These are phyloP conservation scores for Xylaria polymorpha DNA, from an alignment of 2,329 filamentous ascomycete genomes.

Conservation along the genomic window DNA sequence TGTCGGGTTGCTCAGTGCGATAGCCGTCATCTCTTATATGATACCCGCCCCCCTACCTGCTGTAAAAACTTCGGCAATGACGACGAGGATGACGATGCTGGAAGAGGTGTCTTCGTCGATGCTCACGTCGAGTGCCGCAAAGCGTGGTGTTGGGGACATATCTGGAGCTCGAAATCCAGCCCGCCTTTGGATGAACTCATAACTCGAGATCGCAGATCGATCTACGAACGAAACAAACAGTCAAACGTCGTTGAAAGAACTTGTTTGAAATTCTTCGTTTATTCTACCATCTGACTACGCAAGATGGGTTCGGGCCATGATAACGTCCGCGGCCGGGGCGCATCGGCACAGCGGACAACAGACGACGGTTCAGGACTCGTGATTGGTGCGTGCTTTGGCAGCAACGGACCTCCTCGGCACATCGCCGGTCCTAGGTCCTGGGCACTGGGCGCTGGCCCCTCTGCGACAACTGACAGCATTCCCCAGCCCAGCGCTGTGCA, in stretches of 20 bases:
- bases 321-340: slow-evolving; percentile 17
- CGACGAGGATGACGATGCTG: background rate
- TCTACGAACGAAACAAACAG: background rate
- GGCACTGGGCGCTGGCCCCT: background rate
- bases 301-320: slow-evolving; percentile 9
- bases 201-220: background rate
- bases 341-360: background rate
- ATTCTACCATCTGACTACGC: background rate
- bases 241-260: background rate
- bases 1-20: background rate
- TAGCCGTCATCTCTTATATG: background rate
- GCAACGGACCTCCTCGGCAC: slow-evolving; percentile 16
- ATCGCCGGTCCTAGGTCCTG: slow-evolving; percentile 9
- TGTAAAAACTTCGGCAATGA: background rate
- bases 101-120: background rate
- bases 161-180: background rate
- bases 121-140: background rate
- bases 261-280: background rate
- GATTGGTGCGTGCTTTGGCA: slow-evolving; percentile 25
- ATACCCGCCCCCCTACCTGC: too few relatives aligned
- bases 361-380: background rate
- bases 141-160: background rate
- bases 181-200: background rate
- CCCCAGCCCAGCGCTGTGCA: background rate
- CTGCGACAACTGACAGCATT: slow-evolving; percentile 24